These are phyloP conservation scores for Didymella exigua DNA, from an alignment of 2,329 filamentous ascomycete species.

Conservation along the genomic window DNA sequence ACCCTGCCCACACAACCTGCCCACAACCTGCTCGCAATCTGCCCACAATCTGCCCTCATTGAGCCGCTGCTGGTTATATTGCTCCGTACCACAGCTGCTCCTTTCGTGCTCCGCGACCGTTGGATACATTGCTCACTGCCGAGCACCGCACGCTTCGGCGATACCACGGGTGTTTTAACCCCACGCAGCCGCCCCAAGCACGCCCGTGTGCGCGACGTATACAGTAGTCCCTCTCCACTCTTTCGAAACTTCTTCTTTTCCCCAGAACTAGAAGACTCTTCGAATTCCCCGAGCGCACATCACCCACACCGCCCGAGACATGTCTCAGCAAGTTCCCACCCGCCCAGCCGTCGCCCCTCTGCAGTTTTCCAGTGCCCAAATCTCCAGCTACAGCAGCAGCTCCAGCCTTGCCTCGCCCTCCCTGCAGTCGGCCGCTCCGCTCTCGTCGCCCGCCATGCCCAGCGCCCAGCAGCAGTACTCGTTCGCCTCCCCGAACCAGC, in stretches of 20 bases:
- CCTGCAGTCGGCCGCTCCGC: constrained; percentile 40
- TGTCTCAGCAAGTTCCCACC: constrained; percentile 27
- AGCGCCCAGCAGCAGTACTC: constrained; percentile 6
- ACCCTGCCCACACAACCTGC: not conserved
- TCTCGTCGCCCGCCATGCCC: constrained; percentile 41
- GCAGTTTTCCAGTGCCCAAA: constrained; percentile 38
- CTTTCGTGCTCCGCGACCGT: not conserved
- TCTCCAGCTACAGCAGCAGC: constrained; percentile 51
- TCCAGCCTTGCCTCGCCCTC: constrained; percentile 47
- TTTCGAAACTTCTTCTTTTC: constrained; percentile 15
- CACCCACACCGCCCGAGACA: constrained; percentile 27
- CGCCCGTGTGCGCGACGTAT: constrained; percentile 5
- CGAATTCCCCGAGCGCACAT: not conserved
- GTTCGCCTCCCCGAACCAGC: constrained; percentile 26
- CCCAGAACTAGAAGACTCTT: constrained; percentile 11
- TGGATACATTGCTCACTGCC: constrained; percentile 1
- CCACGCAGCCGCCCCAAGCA: constrained; percentile 14
- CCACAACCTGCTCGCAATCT: no score
- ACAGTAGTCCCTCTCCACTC: constrained; percentile 11
- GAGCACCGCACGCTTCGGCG: constrained; percentile 5
- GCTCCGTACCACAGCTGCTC: not conserved
- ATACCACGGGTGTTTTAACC: constrained; percentile 10
- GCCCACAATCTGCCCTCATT: constrained; percentile 1
- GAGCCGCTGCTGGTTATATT: constrained; percentile 16
- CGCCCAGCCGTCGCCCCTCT: constrained; percentile 46